Evolutionary conservation across 805 yeast species (phyloP).

Genomic region (Cyberlindnera euphorbiiphila): DNA sequence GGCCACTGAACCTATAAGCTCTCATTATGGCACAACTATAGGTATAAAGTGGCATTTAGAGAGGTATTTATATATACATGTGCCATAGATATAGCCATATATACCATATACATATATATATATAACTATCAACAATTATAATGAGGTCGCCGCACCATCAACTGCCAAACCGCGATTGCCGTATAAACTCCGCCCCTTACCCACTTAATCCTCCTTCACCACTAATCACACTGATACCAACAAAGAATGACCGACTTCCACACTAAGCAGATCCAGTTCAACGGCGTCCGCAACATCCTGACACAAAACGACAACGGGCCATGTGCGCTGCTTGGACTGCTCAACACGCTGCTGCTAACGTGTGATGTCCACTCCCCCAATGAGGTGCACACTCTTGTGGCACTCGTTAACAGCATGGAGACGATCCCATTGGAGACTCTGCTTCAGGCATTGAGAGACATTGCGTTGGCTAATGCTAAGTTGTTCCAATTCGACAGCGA

Average conservation of each 20-base stretch:
- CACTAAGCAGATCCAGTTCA: constrained; percentile 23
- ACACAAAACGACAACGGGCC: constrained; percentile 85
- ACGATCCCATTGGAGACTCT: constrained; percentile 38
- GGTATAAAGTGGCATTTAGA: no score
- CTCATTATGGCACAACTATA: neutral
- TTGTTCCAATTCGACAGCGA: constrained; percentile 25
- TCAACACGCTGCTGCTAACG: constrained; percentile 62
- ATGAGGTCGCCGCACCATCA: no score
- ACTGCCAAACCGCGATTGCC: no score
- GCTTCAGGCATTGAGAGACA: constrained; percentile 47
- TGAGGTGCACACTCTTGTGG: constrained; percentile 28
- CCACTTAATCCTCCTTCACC: no score
- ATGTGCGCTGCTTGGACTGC: constrained; percentile 77
- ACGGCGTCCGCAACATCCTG: constrained; percentile 44
- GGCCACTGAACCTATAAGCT: neutral
- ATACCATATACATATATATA: no score
- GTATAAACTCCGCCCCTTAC: no score
- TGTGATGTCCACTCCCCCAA: constrained; percentile 28
- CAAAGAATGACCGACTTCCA: constrained; percentile 1
- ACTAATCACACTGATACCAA: no score
- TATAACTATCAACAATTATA: no score
- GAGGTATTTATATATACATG: no score
- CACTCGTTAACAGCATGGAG: constrained; percentile 30
- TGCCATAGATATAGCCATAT: no score
- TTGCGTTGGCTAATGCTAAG: constrained; percentile 33